Conservation (phyloP, 1,284 basidiomycete species). For the Stygiomarasmius scandens region DNA sequence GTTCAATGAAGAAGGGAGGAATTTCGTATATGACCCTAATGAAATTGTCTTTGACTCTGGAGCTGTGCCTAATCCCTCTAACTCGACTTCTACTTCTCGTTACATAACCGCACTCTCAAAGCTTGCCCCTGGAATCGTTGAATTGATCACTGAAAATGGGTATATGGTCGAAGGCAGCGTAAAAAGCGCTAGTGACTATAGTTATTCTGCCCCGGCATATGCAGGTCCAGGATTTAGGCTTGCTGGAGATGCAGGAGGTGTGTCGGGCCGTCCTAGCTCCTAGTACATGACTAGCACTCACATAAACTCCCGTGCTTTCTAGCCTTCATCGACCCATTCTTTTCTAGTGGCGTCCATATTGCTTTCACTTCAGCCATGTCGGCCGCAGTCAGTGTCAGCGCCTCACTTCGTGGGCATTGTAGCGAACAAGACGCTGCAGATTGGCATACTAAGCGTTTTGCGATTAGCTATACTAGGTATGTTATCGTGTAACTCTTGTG, state of each 20-base stretch:
- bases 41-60: conserved; percentile 6
- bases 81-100: conserved; percentile 31
- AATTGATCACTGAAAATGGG: conserved; percentile 43
- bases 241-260: conserved; percentile 63
- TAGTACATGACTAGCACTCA: no score
- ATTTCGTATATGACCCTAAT: neutral
- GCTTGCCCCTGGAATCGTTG: conserved; percentile 47
- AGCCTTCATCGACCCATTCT: conserved; percentile 70
- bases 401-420: conserved; percentile 54
- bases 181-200: conserved; percentile 55
- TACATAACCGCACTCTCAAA: conserved; percentile 43
- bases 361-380: conserved; percentile 60
- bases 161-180: conserved; percentile 36
- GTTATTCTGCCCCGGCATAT: conserved; percentile 55
- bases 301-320: neutral
- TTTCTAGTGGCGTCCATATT: conserved; percentile 65
- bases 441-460: conserved; percentile 54
- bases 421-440: conserved; percentile 46
- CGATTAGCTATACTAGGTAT: conserved; percentile 59
- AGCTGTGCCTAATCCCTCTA: conserved; percentile 23
- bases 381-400: conserved; percentile 56
- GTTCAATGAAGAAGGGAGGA: conserved; percentile 8
- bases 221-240: conserved; percentile 53
- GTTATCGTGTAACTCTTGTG: no score
- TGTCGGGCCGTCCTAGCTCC: no score